Percentiles rank a stretch among this genome's conserved stretches.
Evolutionary conservation across 257 asterid genomes (phyloP).

Genomic region (Salvia splendens): DNA sequence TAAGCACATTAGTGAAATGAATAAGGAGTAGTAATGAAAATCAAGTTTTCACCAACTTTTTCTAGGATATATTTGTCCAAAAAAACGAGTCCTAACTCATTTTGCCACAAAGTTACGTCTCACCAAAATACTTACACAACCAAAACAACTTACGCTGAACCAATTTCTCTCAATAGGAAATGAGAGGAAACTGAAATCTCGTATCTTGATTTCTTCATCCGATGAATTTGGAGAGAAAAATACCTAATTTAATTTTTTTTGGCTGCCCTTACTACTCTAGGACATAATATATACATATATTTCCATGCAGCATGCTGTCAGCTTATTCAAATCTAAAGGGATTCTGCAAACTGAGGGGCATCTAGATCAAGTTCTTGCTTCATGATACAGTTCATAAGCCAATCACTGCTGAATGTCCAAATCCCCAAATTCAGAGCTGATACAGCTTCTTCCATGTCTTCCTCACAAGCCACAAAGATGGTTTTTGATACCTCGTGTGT

Average conservation of each 20-base stretch:
- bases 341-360: constrained; percentile 79
- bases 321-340: constrained; percentile 42
- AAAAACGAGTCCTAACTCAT: not conserved
- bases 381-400: constrained; percentile 89
- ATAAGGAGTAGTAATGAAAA: too few relatives aligned
- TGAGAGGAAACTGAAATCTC: not conserved
- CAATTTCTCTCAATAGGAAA: not conserved
- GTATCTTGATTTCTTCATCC: not conserved
- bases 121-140: not conserved
- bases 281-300: constrained; percentile 16
- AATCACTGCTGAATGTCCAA: constrained; percentile 69
- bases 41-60: not conserved
- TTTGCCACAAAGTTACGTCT: not conserved
- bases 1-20: too few relatives aligned
- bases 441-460: constrained; percentile 78
- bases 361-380: constrained; percentile 81
- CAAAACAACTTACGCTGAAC: not conserved
- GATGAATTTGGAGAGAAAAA: not conserved
- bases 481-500: constrained; percentile 52
- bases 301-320: not conserved
- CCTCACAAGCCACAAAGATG: constrained; percentile 75
- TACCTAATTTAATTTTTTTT: not conserved
- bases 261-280: constrained; percentile 14
- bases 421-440: constrained; percentile 66
- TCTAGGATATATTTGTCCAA: not conserved